These are phyloP conservation scores for Colletotrichum caudatum DNA, from an alignment of 2,329 filamentous ascomycete species.

Conservation along the genomic window DNA sequence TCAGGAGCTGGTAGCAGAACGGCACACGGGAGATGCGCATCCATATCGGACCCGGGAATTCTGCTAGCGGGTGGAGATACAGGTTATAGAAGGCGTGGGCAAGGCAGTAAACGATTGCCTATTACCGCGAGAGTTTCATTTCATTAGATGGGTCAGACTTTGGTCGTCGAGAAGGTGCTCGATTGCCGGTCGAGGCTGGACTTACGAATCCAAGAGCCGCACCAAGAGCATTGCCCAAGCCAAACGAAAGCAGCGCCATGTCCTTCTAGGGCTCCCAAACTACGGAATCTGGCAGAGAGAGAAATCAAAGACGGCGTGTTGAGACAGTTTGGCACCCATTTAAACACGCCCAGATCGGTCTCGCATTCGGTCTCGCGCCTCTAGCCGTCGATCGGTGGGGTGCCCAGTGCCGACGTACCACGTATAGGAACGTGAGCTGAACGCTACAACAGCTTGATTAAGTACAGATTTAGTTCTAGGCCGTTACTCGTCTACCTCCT, in stretches of 20 bases:
- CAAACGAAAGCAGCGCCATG: conserved; percentile 26
- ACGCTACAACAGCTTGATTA: background rate
- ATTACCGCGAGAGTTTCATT: conserved; percentile 1
- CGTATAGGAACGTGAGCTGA: background rate
- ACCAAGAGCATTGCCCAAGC: conserved; percentile 24
- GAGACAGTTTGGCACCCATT: background rate
- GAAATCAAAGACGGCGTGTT: background rate
- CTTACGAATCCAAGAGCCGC: conserved; percentile 23
- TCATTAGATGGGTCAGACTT: conserved; percentile 11
- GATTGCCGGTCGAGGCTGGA: background rate
- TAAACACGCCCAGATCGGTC: conserved; percentile 8
- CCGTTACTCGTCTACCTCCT: background rate
- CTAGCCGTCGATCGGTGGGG: background rate
- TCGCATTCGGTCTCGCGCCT: conserved; percentile 29
- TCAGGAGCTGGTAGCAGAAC: conserved; percentile 33
- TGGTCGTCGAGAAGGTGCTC: background rate
- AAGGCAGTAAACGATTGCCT: conserved; percentile 23
- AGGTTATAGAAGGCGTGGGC: conserved; percentile 45
- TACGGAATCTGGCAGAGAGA: conserved; percentile 1
- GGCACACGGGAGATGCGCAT: conserved; percentile 28
- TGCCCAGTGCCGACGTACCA: background rate
- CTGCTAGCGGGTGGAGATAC: conserved; percentile 49
- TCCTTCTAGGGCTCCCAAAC: background rate
- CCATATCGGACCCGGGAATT: conserved; percentile 47
- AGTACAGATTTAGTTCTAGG: too few species aligned